Evolutionary conservation across 2,329 filamentous ascomycete species (phyloP).

Genomic region (Trichoderma guizhouense): DNA sequence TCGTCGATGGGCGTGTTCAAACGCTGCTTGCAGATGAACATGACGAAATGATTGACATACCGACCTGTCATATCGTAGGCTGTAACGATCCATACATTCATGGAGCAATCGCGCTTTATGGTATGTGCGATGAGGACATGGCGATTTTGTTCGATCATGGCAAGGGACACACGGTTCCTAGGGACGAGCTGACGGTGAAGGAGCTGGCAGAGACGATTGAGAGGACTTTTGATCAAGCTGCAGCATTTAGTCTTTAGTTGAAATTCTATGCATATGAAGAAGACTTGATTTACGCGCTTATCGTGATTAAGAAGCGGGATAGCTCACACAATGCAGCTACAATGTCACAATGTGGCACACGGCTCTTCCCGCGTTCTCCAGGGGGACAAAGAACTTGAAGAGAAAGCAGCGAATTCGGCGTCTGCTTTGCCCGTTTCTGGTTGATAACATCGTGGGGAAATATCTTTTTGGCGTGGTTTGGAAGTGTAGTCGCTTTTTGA

Average conservation of each 20-base stretch:
- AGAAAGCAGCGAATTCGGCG: background rate
- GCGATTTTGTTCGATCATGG: slow-evolving; percentile 63
- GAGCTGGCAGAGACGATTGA: slow-evolving; percentile 35
- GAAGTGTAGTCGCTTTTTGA: background rate
- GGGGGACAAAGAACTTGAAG: background rate
- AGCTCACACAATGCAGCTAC: background rate
- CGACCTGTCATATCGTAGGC: slow-evolving; percentile 52
- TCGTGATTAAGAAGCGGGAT: background rate
- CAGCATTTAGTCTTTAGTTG: background rate
- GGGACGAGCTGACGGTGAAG: slow-evolving; percentile 47
- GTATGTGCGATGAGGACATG: slow-evolving; percentile 57
- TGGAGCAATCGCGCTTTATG: slow-evolving; percentile 59
- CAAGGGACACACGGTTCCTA: slow-evolving; percentile 60
- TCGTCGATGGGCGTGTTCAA: slow-evolving; percentile 35
- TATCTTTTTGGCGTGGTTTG: background rate
- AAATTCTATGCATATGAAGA: background rate
- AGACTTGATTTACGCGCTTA: no score
- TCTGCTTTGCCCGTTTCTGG: background rate
- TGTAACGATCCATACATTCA: slow-evolving; percentile 59
- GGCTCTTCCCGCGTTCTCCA: background rate
- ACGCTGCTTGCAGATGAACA: slow-evolving; percentile 48
- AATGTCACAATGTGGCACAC: background rate
- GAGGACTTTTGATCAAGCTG: background rate
- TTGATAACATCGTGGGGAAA: background rate
- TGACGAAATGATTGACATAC: slow-evolving; percentile 48